Conservation (phyloP, 352 stramenopile genomes). For the Globisporangium alternatum region DNA sequence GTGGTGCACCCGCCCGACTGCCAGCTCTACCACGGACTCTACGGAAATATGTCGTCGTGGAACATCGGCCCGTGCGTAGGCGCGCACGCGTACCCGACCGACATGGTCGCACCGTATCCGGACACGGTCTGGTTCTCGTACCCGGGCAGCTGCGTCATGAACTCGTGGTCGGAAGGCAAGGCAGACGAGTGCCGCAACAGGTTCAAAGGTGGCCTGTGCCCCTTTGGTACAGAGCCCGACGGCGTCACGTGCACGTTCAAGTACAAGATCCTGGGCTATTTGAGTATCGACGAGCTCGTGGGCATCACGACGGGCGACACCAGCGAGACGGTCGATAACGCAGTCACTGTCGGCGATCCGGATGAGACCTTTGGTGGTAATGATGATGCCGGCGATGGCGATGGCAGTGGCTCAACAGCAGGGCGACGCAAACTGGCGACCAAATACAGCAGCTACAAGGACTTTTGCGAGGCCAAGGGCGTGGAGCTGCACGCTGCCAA, state of each 20-base stretch:
- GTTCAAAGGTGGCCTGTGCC: slow-evolving; percentile 47
- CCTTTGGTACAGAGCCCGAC: slow-evolving; percentile 51
- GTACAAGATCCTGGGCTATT: slow-evolving; percentile 62
- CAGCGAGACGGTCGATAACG: slow-evolving; percentile 4
- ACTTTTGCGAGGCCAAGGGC: slow-evolving; percentile 43
- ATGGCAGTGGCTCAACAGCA: not conserved
- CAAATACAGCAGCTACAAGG: slow-evolving; percentile 37
- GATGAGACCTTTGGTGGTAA: not conserved
- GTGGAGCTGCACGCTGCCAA: slow-evolving; percentile 58
- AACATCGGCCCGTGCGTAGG: slow-evolving; percentile 60
- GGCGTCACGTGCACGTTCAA: slow-evolving; percentile 69
- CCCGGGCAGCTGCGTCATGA: slow-evolving; percentile 56
- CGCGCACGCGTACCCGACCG: slow-evolving; percentile 44
- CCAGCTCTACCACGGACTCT: slow-evolving; percentile 61
- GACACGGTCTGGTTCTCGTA: slow-evolving; percentile 80
- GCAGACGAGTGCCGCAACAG: slow-evolving; percentile 32
- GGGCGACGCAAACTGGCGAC: not conserved
- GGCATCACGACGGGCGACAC: slow-evolving; percentile 48
- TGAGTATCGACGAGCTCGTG: slow-evolving; percentile 66
- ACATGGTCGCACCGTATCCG: slow-evolving; percentile 56
- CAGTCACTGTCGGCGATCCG: slow-evolving; percentile 1
- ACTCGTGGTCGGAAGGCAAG: slow-evolving; percentile 46
- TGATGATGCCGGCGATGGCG: not conserved
- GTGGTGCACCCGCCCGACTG: slow-evolving; percentile 33
- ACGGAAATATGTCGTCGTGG: slow-evolving; percentile 32